phyloP scores from a whole-genome alignment of 352 stramenopile species.

The Globisporangium yorkense region DNA sequence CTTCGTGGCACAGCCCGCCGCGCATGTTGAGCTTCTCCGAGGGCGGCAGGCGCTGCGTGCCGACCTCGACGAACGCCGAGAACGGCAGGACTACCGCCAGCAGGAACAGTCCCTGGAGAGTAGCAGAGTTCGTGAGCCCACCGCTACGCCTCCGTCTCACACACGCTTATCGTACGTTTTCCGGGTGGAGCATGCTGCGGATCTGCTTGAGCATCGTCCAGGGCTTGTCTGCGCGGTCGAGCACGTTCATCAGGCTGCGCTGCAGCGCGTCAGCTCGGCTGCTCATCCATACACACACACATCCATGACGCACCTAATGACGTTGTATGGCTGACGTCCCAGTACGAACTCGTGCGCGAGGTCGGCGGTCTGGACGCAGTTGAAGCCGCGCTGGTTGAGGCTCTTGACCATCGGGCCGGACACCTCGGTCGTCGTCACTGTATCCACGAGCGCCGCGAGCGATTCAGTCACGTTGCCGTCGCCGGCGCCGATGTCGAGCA shows the following conservation, averaged over 20 bases:
- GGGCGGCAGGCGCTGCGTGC: slow-evolving; percentile 54
- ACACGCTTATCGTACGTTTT: slow-evolving; percentile 26
- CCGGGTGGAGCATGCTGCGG: slow-evolving; percentile 59
- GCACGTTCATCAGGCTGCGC: slow-evolving; percentile 70
- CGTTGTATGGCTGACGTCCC: slow-evolving; percentile 36
- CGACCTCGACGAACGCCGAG: slow-evolving; percentile 73
- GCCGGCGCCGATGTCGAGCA: slow-evolving; percentile 80
- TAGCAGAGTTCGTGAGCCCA: neutral
- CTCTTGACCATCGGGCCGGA: slow-evolving; percentile 75
- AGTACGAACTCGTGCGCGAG: slow-evolving; percentile 63
- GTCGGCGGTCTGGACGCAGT: slow-evolving; percentile 67
- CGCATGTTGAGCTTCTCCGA: slow-evolving; percentile 64
- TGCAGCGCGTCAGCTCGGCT: too few relatives aligned
- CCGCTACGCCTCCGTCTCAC: neutral
- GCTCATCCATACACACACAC: too few relatives aligned
- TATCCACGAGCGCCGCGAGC: slow-evolving; percentile 67
- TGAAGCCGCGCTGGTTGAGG: slow-evolving; percentile 71
- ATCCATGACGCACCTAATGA: slow-evolving; percentile 61
- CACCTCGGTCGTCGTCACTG: slow-evolving; percentile 69
- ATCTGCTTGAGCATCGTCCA: slow-evolving; percentile 76
- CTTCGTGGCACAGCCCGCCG: slow-evolving; percentile 52
- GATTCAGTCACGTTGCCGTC: slow-evolving; percentile 80
- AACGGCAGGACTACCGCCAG: slow-evolving; percentile 79
- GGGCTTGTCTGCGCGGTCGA: slow-evolving; percentile 77
- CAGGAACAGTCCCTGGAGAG: slow-evolving; percentile 58